These are phyloP conservation scores for Fusarium illudens DNA, from an alignment of 2,329 filamentous ascomycete genomes.

Conservation along the genomic window DNA sequence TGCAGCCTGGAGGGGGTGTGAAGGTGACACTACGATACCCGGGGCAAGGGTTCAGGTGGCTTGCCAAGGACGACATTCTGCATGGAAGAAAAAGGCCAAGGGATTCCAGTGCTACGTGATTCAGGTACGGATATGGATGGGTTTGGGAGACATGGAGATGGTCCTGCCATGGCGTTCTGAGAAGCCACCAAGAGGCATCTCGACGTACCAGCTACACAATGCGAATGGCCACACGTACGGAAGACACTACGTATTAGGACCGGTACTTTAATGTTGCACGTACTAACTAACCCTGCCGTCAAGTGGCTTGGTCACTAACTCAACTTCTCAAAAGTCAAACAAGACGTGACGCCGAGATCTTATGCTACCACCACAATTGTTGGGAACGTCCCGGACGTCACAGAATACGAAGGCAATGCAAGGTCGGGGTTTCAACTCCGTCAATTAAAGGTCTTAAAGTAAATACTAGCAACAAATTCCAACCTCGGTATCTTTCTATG, in stretches of 20 bases:
- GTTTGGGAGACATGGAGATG: neutral
- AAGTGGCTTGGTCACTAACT: neutral
- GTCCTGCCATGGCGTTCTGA: neutral
- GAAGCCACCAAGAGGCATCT: neutral
- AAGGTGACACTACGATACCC: neutral
- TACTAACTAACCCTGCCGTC: neutral
- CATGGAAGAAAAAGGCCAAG: neutral
- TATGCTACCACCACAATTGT: too few species aligned
- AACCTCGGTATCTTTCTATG: constrained; percentile 22
- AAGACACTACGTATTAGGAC: neutral
- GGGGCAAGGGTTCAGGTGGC: neutral
- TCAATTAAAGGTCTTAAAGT: constrained; percentile 29
- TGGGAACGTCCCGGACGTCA: neutral
- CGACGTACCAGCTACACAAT: neutral
- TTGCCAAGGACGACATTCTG: constrained; percentile 6
- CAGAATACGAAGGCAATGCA: neutral
- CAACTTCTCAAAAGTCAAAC: neutral
- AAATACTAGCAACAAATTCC: constrained; percentile 10
- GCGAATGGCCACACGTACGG: neutral
- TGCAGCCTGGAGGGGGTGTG: neutral
- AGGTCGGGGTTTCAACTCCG: constrained; percentile 1
- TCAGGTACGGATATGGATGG: neutral
- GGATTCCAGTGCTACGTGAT: neutral
- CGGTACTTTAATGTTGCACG: too few species aligned
- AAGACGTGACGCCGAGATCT: neutral